These are phyloP conservation scores for Parafenestella ontariensis DNA, from an alignment of 2,329 filamentous ascomycete species.

Conservation along the genomic window DNA sequence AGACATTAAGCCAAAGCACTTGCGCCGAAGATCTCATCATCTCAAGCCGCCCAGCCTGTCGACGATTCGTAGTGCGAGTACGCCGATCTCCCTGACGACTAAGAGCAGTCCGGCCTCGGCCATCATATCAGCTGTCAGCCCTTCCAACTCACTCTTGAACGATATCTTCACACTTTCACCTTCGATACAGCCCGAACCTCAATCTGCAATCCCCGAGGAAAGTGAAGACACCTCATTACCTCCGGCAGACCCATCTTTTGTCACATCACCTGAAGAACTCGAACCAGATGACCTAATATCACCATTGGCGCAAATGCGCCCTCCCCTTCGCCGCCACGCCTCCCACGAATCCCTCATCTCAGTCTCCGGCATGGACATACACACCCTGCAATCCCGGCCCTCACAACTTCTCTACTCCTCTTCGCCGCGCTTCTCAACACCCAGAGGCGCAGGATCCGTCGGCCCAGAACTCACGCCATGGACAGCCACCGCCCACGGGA, in stretches of 20 bases:
- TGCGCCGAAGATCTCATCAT: conserved; percentile 32
- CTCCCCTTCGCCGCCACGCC: conserved; percentile 66
- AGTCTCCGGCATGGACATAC: conserved; percentile 86
- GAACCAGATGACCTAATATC: conserved; percentile 40
- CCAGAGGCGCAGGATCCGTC: conserved; percentile 53
- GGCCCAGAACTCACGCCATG: conserved; percentile 54
- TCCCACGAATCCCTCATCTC: conserved; percentile 93
- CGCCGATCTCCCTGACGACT: conserved; percentile 40
- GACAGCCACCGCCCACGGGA: conserved; percentile 57
- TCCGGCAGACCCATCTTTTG: conserved; percentile 17
- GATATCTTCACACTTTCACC: conserved; percentile 39
- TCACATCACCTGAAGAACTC: conserved; percentile 33
- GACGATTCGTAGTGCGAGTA: conserved; percentile 42
- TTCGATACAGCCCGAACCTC: conserved; percentile 26
- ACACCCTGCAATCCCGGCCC: conserved; percentile 77
- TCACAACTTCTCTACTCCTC: conserved; percentile 71
- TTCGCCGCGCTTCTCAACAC: conserved; percentile 58
- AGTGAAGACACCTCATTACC: conserved; percentile 33
- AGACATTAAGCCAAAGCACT: conserved; percentile 18
- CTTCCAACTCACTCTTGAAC: conserved; percentile 39
- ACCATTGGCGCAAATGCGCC: conserved; percentile 45
- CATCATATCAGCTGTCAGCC: conserved; percentile 40
- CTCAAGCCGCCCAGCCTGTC: conserved; percentile 40
- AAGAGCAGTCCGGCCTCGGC: conserved; percentile 46
- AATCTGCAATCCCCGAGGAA: conserved; percentile 47